Evolutionary conservation across 116 monocot genomes (phyloP).

Genomic region (Cymodocea nodosa): DNA sequence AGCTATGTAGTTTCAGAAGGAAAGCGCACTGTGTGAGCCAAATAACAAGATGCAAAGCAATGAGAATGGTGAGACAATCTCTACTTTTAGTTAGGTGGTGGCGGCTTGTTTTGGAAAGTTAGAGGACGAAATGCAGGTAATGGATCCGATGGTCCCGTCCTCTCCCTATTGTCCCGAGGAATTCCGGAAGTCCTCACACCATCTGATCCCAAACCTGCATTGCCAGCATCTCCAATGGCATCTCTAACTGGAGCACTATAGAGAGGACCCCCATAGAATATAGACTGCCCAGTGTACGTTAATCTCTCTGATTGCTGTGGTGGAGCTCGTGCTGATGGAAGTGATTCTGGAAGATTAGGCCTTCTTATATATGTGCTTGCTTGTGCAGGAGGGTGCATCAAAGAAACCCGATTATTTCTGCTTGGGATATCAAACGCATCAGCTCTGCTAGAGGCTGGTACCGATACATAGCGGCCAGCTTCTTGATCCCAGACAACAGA

Average conservation of each 20-base stretch:
- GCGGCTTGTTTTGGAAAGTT: conserved; percentile 30
- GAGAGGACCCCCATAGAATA: conserved; percentile 96
- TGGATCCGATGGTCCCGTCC: conserved; percentile 14
- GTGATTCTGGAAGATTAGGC: conserved; percentile 11
- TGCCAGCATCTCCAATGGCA: conserved; percentile 12
- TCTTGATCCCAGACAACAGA: conserved; percentile 97
- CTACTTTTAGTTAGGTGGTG: conserved; percentile 22
- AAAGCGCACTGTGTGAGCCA: too few relatives aligned
- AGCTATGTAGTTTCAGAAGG: too few relatives aligned
- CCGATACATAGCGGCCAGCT: conserved; percentile 85
- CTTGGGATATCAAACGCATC: conserved; percentile 18
- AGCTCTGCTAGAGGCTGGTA: conserved; percentile 17
- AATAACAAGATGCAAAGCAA: neutral
- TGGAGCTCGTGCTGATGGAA: conserved; percentile 3
- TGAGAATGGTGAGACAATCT: neutral
- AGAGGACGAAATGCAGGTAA: conserved; percentile 46
- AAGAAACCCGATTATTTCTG: conserved; percentile 16
- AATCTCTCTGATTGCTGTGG: conserved; percentile 38
- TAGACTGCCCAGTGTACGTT: conserved; percentile 66
- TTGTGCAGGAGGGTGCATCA: conserved; percentile 21
- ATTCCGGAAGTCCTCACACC: conserved; percentile 17
- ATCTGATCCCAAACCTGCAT: conserved; percentile 11
- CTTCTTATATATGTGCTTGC: conserved; percentile 16
- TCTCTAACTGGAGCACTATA: conserved; percentile 25
- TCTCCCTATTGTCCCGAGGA: conserved; percentile 7